Evolutionary conservation across 176 grass and related monocot species (phyloP).

Genomic region (Triticum timopheevii): DNA sequence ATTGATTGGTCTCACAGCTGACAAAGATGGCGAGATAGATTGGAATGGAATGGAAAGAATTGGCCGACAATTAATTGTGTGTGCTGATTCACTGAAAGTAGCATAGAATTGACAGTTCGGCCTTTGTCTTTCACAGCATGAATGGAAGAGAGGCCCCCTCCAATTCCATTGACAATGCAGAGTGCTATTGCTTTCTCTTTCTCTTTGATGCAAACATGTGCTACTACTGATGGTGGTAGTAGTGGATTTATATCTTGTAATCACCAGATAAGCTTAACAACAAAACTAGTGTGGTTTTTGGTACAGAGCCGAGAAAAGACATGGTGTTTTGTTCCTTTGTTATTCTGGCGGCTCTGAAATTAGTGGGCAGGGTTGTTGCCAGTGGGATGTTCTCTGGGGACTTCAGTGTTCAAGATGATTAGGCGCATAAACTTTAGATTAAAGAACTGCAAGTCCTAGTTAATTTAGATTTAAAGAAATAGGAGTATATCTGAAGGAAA

Average conservation of each 20-base stretch:
- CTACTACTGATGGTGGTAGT: neutral
- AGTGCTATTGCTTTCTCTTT: neutral
- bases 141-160: no score
- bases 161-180: neutral
- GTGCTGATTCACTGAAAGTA: no score
- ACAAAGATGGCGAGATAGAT: neutral
- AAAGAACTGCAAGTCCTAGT: no score
- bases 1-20: neutral
- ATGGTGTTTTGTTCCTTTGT: neutral
- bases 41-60: neutral
- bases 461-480: no score
- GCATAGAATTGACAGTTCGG: no score
- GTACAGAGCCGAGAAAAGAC: neutral
- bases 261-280: neutral
- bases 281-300: neutral
- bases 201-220: neutral
- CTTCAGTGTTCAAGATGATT: neutral
- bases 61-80: no score
- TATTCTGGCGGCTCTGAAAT: neutral
- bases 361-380: neutral
- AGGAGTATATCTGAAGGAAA: no score
- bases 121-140: no score
- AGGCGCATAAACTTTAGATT: no score
- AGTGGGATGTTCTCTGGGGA: neutral
- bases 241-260: neutral